Evolutionary conservation across 2,329 filamentous ascomycete genomes (phyloP), one percentile per base, ranked within the genome.

Genomic region (Diatrype stigma): DNA sequence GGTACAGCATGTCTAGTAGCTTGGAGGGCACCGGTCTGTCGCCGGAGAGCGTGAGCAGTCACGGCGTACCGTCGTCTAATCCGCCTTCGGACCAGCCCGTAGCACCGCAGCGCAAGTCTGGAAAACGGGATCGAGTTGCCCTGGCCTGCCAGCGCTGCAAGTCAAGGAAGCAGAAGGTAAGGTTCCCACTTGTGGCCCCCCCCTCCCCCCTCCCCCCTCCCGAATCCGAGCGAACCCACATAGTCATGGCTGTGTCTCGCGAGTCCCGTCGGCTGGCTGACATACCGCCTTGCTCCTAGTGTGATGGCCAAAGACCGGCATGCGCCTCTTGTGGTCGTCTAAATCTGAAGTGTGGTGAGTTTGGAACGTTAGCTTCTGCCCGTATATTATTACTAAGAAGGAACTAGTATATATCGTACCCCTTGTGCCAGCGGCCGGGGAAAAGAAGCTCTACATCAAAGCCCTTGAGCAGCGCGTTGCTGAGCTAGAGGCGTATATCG

Each of bases 361-460:
- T 6, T 45, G 7, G 6, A 42, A 28, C 14, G 5, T 22, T 17
- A 16, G 10, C 23, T 14, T 37, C 19, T 19, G 16, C 8, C 7
- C 5, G 12, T 14, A 40, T 42, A 3, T n/a, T 38, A 32, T 44
- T 50, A 51, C 30, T 49, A 4, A 8, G 16, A 38, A 23, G 34
- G 26, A 26, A 8, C 21, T 28, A 65, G 63, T 62, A n/a, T 66
- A 66, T 40, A 58, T 66, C 38, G 60, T 66, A 10, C 62, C 63
- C 2, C 56, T 64, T 12, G 60, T 64, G n/a, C 63, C 63, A 12
- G 62, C 62, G 5, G 62, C 63, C 1, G 62, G 62, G 3, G 63
- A 66, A 52, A 66, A 64, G 56, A 64, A 64, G 30, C 51, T 64
- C 0, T 63, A 62, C 47, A 63, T 63, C 53, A 64, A 60, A 46